Conservation (phyloP, 106 monocot species). For the Allium cepa region DNA sequence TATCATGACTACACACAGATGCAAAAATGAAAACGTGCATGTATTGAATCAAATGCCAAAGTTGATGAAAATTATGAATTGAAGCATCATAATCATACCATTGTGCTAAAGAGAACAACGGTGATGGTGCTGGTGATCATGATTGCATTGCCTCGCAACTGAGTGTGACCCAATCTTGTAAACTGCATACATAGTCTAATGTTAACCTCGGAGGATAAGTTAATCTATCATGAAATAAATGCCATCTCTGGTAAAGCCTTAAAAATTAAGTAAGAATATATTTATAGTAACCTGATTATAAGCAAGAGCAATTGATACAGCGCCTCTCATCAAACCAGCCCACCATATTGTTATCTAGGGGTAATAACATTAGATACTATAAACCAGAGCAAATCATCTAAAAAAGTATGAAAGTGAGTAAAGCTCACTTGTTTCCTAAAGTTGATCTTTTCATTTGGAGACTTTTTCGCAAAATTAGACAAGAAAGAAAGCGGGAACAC, state of each 20-base stretch:
- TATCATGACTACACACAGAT: too few species aligned
- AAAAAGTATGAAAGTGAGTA: not conserved
- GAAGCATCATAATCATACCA: conserved; percentile 64
- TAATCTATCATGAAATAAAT: too few species aligned
- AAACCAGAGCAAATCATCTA: not conserved
- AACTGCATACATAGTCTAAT: conserved; percentile 39
- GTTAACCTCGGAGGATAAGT: too few species aligned
- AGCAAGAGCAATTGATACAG: conserved; percentile 98
- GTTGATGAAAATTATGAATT: too few species aligned
- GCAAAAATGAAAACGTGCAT: too few species aligned
- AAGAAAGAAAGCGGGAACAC: conserved; percentile 93
- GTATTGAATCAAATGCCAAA: too few species aligned
- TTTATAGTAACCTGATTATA: conserved; percentile 70
- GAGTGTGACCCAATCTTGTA: conserved; percentile 81
- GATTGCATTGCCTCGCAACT: conserved; percentile 73
- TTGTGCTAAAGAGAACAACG: conserved; percentile 93
- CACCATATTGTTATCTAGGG: conserved; percentile 91
- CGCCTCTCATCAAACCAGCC: conserved; percentile 99
- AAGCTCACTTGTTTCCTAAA: conserved; percentile 64
- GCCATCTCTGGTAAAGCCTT: not conserved
- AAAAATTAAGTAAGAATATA: not conserved
- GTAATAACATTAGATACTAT: conserved; percentile 8
- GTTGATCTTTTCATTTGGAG: conserved; percentile 44
- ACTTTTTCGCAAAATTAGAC: conserved; percentile 71
- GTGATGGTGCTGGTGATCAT: conserved; percentile 99